A percentile compares a stretch with the other conserved stretches of the same genome.
phyloP scores from a whole-genome alignment of 441 rosid genomes.

The Syzygium malaccense region DNA sequence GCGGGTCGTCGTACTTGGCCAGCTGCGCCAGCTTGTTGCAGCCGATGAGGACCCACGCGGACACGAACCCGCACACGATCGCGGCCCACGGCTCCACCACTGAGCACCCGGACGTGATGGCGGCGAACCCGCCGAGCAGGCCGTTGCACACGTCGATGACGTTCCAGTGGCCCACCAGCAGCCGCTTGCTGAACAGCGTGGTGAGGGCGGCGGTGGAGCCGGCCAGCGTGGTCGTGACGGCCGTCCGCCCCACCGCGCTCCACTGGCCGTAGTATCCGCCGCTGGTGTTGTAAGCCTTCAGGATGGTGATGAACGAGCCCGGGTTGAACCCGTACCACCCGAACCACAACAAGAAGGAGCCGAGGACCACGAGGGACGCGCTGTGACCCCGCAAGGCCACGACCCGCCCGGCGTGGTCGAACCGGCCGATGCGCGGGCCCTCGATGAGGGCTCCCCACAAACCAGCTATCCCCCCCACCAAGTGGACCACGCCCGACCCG shows the following conservation, averaged over 20 bases:
- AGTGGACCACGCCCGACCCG: conserved; percentile 10
- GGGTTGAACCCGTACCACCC: conserved; percentile 15
- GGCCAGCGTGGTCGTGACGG: conserved; percentile 12
- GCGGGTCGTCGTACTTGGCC: conserved; percentile 3
- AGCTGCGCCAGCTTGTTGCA: conserved; percentile 1
- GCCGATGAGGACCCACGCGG: conserved; percentile 8
- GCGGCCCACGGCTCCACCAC: conserved; percentile 17
- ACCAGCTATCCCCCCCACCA: conserved; percentile 11
- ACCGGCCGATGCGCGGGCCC: conserved; percentile 11
- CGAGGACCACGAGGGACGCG: conserved; percentile 11
- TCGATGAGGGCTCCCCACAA: conserved; percentile 12
- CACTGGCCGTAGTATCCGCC: conserved; percentile 6
- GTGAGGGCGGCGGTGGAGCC: conserved; percentile 7
- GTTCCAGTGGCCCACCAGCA: conserved; percentile 8
- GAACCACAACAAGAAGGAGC: conserved; percentile 4
- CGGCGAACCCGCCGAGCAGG: conserved; percentile 9
- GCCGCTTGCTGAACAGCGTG: background rate
- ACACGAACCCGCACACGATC: conserved; percentile 7
- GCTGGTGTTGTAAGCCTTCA: background rate
- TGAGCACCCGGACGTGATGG: conserved; percentile 11
- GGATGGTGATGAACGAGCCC: conserved; percentile 7
- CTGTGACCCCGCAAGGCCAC: conserved; percentile 9
- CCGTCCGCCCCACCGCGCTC: conserved; percentile 9
- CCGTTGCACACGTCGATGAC: conserved; percentile 10
- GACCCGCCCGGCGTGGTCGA: conserved; percentile 1